Evolutionary conservation across 2,329 filamentous ascomycete genomes (phyloP).

Genomic region (Zalaria obscura): DNA sequence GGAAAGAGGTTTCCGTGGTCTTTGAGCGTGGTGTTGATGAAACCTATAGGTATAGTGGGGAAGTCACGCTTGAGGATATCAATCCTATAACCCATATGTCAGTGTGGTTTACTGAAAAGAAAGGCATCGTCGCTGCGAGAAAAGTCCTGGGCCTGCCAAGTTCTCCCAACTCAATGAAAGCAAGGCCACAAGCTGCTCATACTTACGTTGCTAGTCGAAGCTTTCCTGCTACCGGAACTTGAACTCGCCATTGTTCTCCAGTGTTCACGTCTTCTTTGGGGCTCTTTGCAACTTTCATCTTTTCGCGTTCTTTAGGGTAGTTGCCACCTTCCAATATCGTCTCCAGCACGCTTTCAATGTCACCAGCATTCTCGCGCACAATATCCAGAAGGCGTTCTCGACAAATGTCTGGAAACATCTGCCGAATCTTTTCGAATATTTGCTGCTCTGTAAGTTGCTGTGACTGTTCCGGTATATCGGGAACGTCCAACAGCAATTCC

Average conservation of each 20-base stretch:
- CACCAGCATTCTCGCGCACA: slow-evolving; percentile 4
- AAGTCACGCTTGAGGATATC: slow-evolving; percentile 27
- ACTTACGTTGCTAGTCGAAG: too few species aligned
- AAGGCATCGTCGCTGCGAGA: too few species aligned
- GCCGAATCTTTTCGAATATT: slow-evolving; percentile 5
- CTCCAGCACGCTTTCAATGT: slow-evolving; percentile 11
- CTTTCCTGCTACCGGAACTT: too few species aligned
- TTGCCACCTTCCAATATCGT: slow-evolving; percentile 10
- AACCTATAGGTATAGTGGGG: slow-evolving; percentile 19
- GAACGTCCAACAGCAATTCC: too few species aligned
- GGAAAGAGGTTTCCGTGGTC: slow-evolving; percentile 22
- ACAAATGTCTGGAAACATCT: slow-evolving; percentile 19
- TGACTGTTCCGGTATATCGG: too few species aligned
- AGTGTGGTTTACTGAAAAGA: not conserved
- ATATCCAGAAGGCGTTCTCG: slow-evolving; percentile 12
- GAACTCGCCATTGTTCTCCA: too few species aligned
- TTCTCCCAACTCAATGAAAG: too few species aligned
- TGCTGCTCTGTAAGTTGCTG: too few species aligned
- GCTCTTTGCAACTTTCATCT: slow-evolving; percentile 1
- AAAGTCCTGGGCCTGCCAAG: too few species aligned
- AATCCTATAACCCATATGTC: not conserved
- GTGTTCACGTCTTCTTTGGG: too few species aligned
- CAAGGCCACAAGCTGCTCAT: too few species aligned
- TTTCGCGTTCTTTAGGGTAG: slow-evolving; percentile 17
- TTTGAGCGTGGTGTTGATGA: slow-evolving; percentile 18